Percentiles rank a stretch among this genome's conserved stretches.
phyloP scores from a whole-genome alignment of 202 grass and related monocot species.

The Cymbopogon flexuosus region DNA sequence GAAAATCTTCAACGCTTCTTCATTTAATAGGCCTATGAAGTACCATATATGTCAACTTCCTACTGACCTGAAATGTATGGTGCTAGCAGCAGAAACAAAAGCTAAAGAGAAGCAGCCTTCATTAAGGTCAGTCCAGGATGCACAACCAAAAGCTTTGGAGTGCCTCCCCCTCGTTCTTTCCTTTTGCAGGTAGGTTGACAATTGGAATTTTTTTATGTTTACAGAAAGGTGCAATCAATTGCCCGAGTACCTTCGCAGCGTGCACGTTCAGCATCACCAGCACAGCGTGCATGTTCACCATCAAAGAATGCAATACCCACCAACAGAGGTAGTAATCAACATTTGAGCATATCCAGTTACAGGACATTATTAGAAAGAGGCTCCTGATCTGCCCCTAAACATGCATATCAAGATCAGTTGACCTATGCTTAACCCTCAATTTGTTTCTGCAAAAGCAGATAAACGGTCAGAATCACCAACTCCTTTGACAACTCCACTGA shows the following conservation, averaged over 20 bases:
- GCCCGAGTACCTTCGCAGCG: constrained; percentile 50
- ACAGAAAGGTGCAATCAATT: constrained; percentile 65
- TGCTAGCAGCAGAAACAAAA: constrained; percentile 37
- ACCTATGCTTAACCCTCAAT: neutral
- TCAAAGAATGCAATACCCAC: constrained; percentile 26
- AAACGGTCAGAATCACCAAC: constrained; percentile 52
- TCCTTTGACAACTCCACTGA: constrained; percentile 32
- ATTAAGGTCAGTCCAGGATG: constrained; percentile 44
- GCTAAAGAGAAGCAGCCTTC: constrained; percentile 56
- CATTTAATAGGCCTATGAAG: neutral
- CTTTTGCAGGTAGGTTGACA: neutral
- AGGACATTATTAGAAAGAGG: neutral
- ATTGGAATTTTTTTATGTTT: neutral
- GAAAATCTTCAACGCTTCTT: neutral
- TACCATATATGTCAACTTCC: neutral
- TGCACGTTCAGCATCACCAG: constrained; percentile 60
- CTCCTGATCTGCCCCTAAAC: neutral
- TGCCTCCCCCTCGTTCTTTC: neutral
- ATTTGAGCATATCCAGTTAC: neutral
- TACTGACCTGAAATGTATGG: constrained; percentile 10
- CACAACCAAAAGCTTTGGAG: neutral
- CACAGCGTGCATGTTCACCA: constrained; percentile 42
- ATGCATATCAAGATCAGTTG: constrained; percentile 5
- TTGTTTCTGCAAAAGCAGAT: constrained; percentile 38
- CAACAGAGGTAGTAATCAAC: constrained; percentile 32